Conservation (phyloP, 768 basidiomycete species). For the Leccinum variicolor region DNA sequence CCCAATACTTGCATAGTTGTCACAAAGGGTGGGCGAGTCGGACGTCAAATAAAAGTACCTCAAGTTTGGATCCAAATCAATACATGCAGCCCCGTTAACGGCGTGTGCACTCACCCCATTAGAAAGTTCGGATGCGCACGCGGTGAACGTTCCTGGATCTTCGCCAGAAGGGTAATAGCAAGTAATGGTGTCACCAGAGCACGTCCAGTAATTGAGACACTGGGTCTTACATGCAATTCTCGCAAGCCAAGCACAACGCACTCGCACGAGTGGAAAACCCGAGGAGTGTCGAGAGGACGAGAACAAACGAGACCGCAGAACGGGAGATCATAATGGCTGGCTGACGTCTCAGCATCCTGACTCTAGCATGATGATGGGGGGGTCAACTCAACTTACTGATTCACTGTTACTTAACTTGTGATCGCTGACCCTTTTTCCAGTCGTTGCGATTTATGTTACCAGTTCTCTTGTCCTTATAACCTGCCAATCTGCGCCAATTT, state of each 20-base stretch:
- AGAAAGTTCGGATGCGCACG: not conserved
- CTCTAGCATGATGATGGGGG: not conserved
- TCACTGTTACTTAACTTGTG: not conserved
- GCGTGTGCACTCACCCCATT: not conserved
- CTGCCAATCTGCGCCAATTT: not conserved
- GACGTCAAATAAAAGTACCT: not conserved
- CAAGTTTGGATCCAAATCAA: not conserved
- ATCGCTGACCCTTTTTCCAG: not conserved
- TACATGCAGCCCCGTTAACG: not conserved
- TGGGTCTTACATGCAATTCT: not conserved
- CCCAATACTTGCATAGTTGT: not conserved
- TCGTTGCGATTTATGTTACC: not conserved
- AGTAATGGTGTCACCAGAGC: not conserved
- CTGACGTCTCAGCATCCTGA: not conserved
- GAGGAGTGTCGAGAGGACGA: not conserved
- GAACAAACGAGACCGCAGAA: not conserved
- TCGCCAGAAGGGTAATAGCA: not conserved
- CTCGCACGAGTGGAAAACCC: not conserved
- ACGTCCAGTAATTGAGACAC: not conserved
- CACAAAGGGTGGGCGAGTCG: conserved; percentile 4
- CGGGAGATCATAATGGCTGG: not conserved
- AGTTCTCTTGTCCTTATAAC: not conserved
- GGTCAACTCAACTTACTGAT: not conserved
- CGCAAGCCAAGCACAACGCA: not conserved
- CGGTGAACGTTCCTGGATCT: not conserved